Conservation (phyloP, 1,139 yeast genomes). For the Candida gigantensis region DNA sequence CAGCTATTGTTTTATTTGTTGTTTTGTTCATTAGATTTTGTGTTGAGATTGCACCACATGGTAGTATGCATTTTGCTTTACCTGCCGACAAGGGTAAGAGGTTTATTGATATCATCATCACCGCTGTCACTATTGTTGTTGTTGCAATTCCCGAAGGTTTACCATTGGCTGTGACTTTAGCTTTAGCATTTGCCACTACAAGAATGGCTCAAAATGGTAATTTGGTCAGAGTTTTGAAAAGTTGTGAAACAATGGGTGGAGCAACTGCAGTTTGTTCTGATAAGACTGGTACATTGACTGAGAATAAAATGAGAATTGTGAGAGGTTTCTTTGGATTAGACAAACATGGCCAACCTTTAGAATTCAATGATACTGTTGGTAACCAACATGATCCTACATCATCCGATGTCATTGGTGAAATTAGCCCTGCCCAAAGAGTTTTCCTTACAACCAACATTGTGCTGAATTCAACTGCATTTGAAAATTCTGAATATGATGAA, state of each 20-base stretch:
- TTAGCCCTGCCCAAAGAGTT: conserved; percentile 34
- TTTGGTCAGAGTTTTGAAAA: conserved; percentile 85
- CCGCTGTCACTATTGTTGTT: conserved; percentile 88
- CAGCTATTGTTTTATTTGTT: conserved; percentile 75
- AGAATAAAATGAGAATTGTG: conserved; percentile 88
- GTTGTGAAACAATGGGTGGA: conserved; percentile 99
- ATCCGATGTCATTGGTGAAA: conserved; percentile 27
- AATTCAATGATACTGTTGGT: conserved; percentile 46
- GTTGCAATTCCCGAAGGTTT: conserved; percentile 99
- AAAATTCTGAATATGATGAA: conserved; percentile 51
- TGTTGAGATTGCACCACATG: conserved; percentile 60
- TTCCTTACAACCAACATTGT: conserved; percentile 62
- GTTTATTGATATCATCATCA: conserved; percentile 82
- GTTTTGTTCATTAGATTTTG: conserved; percentile 78
- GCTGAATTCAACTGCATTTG: conserved; percentile 88
- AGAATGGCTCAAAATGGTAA: conserved; percentile 97
- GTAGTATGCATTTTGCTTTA: conserved; percentile 41
- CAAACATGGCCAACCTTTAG: conserved; percentile 18
- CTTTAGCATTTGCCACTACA: conserved; percentile 96
- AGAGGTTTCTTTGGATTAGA: conserved; percentile 61
- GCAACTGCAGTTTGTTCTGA: conserved; percentile 97
- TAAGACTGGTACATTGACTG: conserved; percentile 95
- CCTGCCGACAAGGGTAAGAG: conserved; percentile 81
- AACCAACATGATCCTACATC: conserved; percentile 26
- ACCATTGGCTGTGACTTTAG: conserved; percentile 93